Base-by-base conservation (phyloP, 768 basidiomycete species). In the Coprinopsis sp. region DNA sequence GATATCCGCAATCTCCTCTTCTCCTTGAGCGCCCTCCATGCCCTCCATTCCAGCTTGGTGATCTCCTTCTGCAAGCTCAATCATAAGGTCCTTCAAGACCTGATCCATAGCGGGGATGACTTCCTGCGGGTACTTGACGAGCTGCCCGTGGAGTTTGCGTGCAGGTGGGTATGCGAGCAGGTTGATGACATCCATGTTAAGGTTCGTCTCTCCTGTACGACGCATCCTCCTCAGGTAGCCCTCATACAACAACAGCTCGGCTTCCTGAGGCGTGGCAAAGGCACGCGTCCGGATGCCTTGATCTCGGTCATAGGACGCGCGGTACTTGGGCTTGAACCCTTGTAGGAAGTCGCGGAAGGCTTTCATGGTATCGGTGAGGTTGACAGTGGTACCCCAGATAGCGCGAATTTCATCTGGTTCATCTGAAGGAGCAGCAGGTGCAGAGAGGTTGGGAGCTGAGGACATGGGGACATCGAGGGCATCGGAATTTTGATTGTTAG, bases 331-430 rank as follows among this genome's bases (percentile, higher is more conserved):
- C 60, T 96, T 97, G 77, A 97, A 99, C 0, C 91, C 87, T 38
- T 79, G 82, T 46, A 99, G 67, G 64, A 97, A 97, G 29, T 87
- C 83, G 42, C 82, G 79, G 70, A 97, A 98, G 16, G 85, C 66
- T 57, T 83, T 85, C 89, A 97, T 96, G 11, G 89, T 87, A 62
- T 95, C 88, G 3, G 82, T 77, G 22, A 99, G 75, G 54, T 90
- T 88, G 57, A 99, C 93, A 1, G 91, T 94, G 0, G 96, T 99
- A 24, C 96, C 96, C 95, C 96, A 99, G 51, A 99, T 91, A 19
- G 91, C 92, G 45, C 89, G 78, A 41, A 91, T 87, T 54, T 89
- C 89, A 47, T 89, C 88, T 0, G 84, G 85, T 45, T 85, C 84
- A 50, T 85, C 87, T 11, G 78, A 79, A 12, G 78, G 79, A 1